phyloP scores from a whole-genome alignment of 1,139 yeast genomes.

The Hanseniaspora uvarum region DNA sequence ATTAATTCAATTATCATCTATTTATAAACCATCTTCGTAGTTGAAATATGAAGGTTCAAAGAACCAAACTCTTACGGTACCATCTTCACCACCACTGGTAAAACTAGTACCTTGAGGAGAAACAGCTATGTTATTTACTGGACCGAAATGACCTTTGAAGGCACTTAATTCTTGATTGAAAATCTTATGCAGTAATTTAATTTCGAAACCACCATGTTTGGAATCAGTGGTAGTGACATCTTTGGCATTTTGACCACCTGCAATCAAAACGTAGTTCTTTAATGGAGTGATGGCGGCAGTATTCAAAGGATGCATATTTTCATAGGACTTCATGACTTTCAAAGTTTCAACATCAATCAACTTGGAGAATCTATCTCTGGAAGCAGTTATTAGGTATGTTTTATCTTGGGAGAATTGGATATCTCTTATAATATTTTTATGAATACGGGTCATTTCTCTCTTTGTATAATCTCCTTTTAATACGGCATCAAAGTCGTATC shows the following conservation, averaged over 20 bases:
- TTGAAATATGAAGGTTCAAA: constrained; percentile 89
- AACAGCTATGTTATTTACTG: constrained; percentile 82
- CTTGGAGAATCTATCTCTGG: constrained; percentile 84
- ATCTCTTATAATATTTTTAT: constrained; percentile 74
- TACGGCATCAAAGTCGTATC: constrained; percentile 42
- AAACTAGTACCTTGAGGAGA: constrained; percentile 91
- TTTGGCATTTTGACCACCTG: constrained; percentile 99
- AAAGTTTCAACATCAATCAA: constrained; percentile 71
- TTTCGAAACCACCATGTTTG: constrained; percentile 93
- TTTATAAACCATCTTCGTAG: constrained; percentile 37
- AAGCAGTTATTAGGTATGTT: constrained; percentile 82
- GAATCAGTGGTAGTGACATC: constrained; percentile 94
- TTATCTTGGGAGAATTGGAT: constrained; percentile 80
- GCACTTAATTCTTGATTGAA: constrained; percentile 94
- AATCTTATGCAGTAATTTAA: constrained; percentile 88
- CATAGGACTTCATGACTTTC: constrained; percentile 60
- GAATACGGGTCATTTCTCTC: constrained; percentile 50
- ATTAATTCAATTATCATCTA: not conserved
- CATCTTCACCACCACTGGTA: constrained; percentile 98
- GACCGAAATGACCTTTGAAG: constrained; percentile 98
- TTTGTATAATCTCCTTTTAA: constrained; percentile 41
- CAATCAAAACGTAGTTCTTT: constrained; percentile 83
- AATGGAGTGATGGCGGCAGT: constrained; percentile 89
- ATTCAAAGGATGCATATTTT: constrained; percentile 89
- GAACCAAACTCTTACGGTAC: constrained; percentile 85